Percentiles rank a stretch among this genome's conserved stretches.
These are phyloP conservation scores for Erucastrum elatum DNA, from an alignment of 345 rosid species.

Conservation along the genomic window DNA sequence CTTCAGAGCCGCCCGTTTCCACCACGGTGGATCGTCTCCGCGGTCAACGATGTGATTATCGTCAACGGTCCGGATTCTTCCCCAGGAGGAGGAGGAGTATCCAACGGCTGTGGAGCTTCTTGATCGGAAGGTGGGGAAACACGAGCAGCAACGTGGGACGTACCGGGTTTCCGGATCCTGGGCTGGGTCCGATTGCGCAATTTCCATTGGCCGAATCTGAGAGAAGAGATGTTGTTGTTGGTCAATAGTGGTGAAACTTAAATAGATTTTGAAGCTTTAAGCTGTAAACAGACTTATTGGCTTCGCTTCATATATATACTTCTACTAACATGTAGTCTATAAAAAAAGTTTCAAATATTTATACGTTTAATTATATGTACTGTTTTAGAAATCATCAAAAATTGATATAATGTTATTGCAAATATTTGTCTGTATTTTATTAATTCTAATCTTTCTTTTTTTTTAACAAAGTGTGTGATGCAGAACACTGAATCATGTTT, in stretches of 20 bases:
- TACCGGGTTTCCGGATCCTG: conserved; percentile 32
- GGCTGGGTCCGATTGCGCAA: conserved; percentile 14
- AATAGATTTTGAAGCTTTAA: background rate
- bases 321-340: background rate
- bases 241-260: background rate
- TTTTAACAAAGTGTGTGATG: too few species aligned
- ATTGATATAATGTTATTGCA: background rate
- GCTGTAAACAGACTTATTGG: conserved; percentile 6
- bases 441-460: too few species aligned
- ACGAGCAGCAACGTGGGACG: conserved; percentile 52
- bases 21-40: conserved; percentile 42
- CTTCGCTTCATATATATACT: background rate
- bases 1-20: conserved; percentile 56
- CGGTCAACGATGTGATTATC: conserved; percentile 34
- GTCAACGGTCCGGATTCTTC: conserved; percentile 36
- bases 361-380: too few species aligned
- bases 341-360: too few species aligned
- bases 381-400: background rate
- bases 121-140: conserved; percentile 57
- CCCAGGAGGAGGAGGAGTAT: conserved; percentile 52
- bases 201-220: conserved; percentile 19
- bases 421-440: background rate
- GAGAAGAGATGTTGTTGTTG: background rate
- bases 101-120: conserved; percentile 30
- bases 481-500: background rate